phyloP scores from a whole-genome alignment of 164 flowering plant species.

The Chloranthus sessilifolius region DNA sequence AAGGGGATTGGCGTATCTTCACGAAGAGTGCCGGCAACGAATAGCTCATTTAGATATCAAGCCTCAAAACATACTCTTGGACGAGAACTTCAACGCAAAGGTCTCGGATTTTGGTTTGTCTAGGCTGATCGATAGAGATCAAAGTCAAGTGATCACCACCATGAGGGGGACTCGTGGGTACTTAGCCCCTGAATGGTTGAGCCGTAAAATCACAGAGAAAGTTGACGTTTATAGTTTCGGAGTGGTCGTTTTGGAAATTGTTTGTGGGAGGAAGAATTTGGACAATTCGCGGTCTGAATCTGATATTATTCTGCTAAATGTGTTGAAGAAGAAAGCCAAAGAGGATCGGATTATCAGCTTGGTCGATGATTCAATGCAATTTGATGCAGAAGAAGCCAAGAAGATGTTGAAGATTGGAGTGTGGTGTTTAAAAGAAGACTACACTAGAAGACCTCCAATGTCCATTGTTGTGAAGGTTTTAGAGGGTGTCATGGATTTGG shows the following conservation, averaged over 20 bases:
- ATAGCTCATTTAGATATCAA: slow-evolving; percentile 12
- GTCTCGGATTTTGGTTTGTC: slow-evolving; percentile 25
- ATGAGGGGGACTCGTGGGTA: slow-evolving; percentile 14
- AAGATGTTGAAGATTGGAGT: slow-evolving; percentile 16
- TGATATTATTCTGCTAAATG: slow-evolving; percentile 2
- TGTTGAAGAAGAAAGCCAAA: slow-evolving; percentile 10
- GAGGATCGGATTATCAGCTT: slow-evolving; percentile 9
- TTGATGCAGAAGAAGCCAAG: slow-evolving; percentile 10
- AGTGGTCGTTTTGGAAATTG: slow-evolving; percentile 15
- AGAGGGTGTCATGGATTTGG: slow-evolving; percentile 18
- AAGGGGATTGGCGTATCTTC: slow-evolving; percentile 20
- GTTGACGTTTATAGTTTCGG: slow-evolving; percentile 28
- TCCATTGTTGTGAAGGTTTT: slow-evolving; percentile 20
- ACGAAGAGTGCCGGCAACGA: slow-evolving; percentile 9
- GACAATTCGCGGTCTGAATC: slow-evolving; percentile 8
- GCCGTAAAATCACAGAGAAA: slow-evolving; percentile 13
- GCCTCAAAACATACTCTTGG: slow-evolving; percentile 10
- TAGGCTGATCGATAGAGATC: slow-evolving; percentile 11
- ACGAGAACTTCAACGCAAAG: slow-evolving; percentile 18
- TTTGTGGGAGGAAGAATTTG: slow-evolving; percentile 20
- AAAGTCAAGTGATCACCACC: slow-evolving; percentile 19
- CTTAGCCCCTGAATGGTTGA: slow-evolving; percentile 14
- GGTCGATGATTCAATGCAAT: slow-evolving; percentile 1
- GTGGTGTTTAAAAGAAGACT: slow-evolving; percentile 20
- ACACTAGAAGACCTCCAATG: slow-evolving; percentile 16